Conservation (phyloP, 805 yeast genomes). For the Candida pseudoglaebosa region DNA sequence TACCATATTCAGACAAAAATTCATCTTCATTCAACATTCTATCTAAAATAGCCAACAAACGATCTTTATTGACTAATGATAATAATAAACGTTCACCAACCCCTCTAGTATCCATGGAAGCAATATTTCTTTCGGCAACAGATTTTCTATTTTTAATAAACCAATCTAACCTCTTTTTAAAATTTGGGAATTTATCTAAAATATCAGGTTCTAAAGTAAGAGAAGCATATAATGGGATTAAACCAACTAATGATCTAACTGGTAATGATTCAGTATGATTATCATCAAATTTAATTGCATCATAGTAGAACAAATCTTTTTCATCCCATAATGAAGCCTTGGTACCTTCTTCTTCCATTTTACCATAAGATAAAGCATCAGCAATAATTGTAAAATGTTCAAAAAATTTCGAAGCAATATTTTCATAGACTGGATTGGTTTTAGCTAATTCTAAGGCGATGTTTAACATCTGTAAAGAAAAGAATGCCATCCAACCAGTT, state of each 20-base stretch:
- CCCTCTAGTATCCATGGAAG: conserved; percentile 77
- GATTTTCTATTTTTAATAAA: conserved; percentile 65
- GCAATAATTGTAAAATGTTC: conserved; percentile 90
- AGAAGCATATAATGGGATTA: conserved; percentile 87
- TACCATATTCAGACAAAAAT: conserved; percentile 79
- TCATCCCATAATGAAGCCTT: conserved; percentile 84
- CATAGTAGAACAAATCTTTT: conserved; percentile 82
- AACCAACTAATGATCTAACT: conserved; percentile 84
- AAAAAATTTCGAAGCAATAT: conserved; percentile 89
- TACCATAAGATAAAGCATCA: conserved; percentile 82
- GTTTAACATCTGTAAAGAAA: conserved; percentile 83
- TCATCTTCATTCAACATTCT: conserved; percentile 84
- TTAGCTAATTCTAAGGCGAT: conserved; percentile 89
- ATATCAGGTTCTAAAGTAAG: conserved; percentile 84
- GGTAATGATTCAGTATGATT: conserved; percentile 64
- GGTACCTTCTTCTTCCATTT: conserved; percentile 38
- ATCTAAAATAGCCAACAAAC: conserved; percentile 68
- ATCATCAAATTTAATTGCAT: conserved; percentile 82
- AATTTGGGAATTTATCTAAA: conserved; percentile 71
- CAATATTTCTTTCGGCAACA: conserved; percentile 77
- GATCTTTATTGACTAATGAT: conserved; percentile 76
- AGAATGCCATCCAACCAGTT: conserved; percentile 98
- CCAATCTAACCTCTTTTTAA: conserved; percentile 82
- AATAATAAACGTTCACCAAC: conserved; percentile 76
- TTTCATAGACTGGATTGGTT: conserved; percentile 81